phyloP scores from a whole-genome alignment of 768 basidiomycete genomes.

The Plicaturopsis crispa region DNA sequence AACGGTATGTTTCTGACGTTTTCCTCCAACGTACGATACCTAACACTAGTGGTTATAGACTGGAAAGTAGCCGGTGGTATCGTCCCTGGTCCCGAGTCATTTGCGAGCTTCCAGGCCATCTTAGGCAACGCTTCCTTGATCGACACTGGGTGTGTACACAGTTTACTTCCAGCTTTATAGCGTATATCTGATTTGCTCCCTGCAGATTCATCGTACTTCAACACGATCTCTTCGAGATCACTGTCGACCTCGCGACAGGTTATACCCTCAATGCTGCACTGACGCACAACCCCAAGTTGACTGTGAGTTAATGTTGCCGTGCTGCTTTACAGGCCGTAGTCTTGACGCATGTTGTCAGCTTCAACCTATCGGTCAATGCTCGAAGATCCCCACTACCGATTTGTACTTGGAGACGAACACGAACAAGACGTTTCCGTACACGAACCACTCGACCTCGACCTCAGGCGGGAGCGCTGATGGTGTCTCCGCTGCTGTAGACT shows the following conservation, averaged over 20 bases:
- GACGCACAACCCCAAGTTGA: slow-evolving; percentile 55
- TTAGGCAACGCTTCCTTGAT: slow-evolving; percentile 58
- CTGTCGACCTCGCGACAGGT: slow-evolving; percentile 85
- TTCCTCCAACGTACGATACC: no score
- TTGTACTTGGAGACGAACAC: slow-evolving; percentile 80
- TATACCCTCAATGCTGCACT: slow-evolving; percentile 79
- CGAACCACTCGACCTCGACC: no score
- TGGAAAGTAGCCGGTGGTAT: slow-evolving; percentile 81
- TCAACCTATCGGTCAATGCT: slow-evolving; percentile 75
- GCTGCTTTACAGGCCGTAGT: neutral
- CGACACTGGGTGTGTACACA: slow-evolving; percentile 42
- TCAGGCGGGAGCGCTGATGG: no score
- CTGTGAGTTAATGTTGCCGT: slow-evolving; percentile 28
- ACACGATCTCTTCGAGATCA: slow-evolving; percentile 79
- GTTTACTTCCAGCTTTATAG: neutral
- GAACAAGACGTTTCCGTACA: slow-evolving; percentile 59
- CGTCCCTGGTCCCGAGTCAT: slow-evolving; percentile 59
- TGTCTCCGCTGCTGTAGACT: no score
- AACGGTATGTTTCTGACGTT: slow-evolving; percentile 38
- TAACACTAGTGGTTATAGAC: slow-evolving; percentile 36
- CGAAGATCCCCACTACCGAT: slow-evolving; percentile 50
- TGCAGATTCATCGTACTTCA: slow-evolving; percentile 81
- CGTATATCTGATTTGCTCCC: slow-evolving; percentile 11
- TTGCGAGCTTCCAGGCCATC: slow-evolving; percentile 66
- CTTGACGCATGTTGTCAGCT: slow-evolving; percentile 29